Conservation (phyloP, 1,284 basidiomycete species). For the Fistulina hepatica region DNA sequence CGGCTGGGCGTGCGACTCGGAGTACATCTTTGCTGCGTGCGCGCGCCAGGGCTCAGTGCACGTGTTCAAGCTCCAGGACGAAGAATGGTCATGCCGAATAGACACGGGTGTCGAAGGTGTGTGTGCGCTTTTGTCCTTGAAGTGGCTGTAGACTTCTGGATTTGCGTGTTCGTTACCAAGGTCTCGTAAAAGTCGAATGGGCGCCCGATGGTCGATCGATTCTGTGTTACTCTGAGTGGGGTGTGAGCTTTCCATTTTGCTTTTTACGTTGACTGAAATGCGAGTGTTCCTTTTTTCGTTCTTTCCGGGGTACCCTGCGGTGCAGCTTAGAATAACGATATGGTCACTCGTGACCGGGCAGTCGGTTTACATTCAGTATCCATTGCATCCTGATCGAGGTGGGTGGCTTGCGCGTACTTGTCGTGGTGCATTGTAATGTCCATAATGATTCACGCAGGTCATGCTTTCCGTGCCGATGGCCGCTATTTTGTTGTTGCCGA, state of each 20-base stretch:
- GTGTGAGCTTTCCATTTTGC: too few species aligned
- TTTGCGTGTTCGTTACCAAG: constrained; percentile 16
- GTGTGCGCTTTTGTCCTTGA: not conserved
- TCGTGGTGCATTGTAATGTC: constrained; percentile 7
- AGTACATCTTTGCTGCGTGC: constrained; percentile 69
- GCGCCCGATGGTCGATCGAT: constrained; percentile 70
- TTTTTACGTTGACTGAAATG: constrained; percentile 15
- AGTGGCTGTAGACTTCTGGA: constrained; percentile 4
- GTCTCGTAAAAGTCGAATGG: constrained; percentile 76
- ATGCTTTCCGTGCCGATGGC: constrained; percentile 68
- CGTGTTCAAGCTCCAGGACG: constrained; percentile 63
- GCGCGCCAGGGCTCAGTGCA: constrained; percentile 54
- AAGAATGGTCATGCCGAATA: constrained; percentile 60
- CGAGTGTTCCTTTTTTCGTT: not conserved
- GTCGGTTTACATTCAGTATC: constrained; percentile 70
- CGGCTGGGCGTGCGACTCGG: constrained; percentile 75
- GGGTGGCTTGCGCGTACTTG: constrained; percentile 9
- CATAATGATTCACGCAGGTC: constrained; percentile 42
- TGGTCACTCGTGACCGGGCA: constrained; percentile 66
- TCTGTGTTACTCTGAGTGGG: constrained; percentile 82
- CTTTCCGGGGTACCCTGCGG: constrained; percentile 2
- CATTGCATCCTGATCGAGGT: constrained; percentile 69
- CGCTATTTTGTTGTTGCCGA: constrained; percentile 77
- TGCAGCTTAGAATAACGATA: constrained; percentile 66
- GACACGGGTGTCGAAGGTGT: constrained; percentile 69